Conservation (phyloP, 2,329 filamentous ascomycete genomes). For the Fusarium subtropicale region DNA sequence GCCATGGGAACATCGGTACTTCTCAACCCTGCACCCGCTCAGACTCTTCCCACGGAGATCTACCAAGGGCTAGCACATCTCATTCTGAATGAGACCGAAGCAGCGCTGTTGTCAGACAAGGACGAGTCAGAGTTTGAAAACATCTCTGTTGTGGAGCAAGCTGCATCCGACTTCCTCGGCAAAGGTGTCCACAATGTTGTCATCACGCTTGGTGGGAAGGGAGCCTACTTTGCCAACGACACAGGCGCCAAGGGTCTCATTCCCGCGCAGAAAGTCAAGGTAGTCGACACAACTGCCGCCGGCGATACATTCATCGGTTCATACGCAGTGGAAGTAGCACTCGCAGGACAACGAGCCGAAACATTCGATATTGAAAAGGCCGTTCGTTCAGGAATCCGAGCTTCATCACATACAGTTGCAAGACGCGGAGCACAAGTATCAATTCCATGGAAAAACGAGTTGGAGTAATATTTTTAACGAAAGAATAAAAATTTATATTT, state of each 20-base stretch:
- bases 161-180: slow-evolving; percentile 71
- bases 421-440: slow-evolving; percentile 23
- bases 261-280: slow-evolving; percentile 74
- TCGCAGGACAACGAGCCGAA: neutral
- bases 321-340: slow-evolving; percentile 66
- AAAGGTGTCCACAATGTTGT: slow-evolving; percentile 81
- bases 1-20: slow-evolving; percentile 69
- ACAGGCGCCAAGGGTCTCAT: slow-evolving; percentile 61
- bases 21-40: slow-evolving; percentile 86
- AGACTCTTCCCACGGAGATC: slow-evolving; percentile 71
- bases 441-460: slow-evolving; percentile 20
- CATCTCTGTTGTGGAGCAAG: slow-evolving; percentile 56
- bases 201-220: slow-evolving; percentile 84
- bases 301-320: slow-evolving; percentile 94
- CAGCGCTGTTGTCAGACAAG: slow-evolving; percentile 74
- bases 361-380: slow-evolving; percentile 15
- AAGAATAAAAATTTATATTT: neutral
- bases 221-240: slow-evolving; percentile 72
- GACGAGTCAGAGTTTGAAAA: slow-evolving; percentile 61
- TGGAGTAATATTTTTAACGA: neutral
- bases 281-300: slow-evolving; percentile 93
- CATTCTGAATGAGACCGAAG: slow-evolving; percentile 92
- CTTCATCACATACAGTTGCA: slow-evolving; percentile 15
- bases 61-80: slow-evolving; percentile 79
- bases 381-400: slow-evolving; percentile 5